Evolutionary conservation across 129 eudicot genomes (phyloP), one percentile per base, ranked within the genome.

Genomic region (Flaveria brownii): DNA sequence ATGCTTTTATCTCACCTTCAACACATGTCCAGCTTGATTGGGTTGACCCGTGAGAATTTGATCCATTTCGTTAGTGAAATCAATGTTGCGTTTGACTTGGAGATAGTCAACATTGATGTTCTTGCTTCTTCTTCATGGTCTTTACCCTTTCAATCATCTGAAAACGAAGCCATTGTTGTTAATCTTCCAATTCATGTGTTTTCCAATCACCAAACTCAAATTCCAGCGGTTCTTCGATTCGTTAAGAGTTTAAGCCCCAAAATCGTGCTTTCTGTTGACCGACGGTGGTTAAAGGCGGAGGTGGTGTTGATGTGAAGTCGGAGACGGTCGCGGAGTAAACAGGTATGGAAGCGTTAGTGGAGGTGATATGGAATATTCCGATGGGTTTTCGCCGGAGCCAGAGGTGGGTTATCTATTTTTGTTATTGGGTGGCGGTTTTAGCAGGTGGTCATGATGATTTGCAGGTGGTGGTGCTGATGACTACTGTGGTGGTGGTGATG

Each of bases 11-110:
- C 45, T 87, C 93, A 0, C 82, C 91, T 23, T 84, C 96, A 9
- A 88, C 91, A 17, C 91, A 86, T 62, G 91, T 91, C 52, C 97
- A 85, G 77, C 84, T 94, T 0, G 99, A 91, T 94, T 18, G 83
- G 89, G 30, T 87, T 94, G 8, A 81, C 88, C 13, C 85, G 90
- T 0, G 99, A 94, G 20, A 94, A 91, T 62, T 81, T 94, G 22
- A 83, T 76, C 64, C 97, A 94, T 57, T 91, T 94, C 13, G 99
- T 97, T 0, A 71, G 57, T 68, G 97, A 91, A n/a, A 83, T 86
- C 52, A 85, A 85, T 25, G 88, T 91, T 45, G 81, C 67, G 0
- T 87, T 94, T 20, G 97, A 94, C 61, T 85, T 94, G 23, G 93
- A 91, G 2, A 84, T 86, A 26, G 74, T 91, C 33, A 89, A 84